Conservation (phyloP, 768 basidiomycete genomes). For the Lactarius hatsudake region DNA sequence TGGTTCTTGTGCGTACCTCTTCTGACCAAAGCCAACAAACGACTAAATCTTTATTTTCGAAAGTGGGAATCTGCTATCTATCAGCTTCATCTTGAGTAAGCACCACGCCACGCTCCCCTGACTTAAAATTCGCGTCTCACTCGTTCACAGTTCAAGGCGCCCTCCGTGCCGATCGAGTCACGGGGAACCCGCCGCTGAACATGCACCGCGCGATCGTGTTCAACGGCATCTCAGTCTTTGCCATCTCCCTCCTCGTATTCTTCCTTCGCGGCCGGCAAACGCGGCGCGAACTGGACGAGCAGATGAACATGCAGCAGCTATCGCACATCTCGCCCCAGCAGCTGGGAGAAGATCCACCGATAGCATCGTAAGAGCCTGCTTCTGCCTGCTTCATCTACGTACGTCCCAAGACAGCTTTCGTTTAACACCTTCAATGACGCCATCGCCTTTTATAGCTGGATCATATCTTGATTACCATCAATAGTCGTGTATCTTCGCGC, state of each 20-base stretch:
- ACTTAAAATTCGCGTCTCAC: slow-evolving; percentile 1
- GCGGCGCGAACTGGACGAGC: slow-evolving; percentile 60
- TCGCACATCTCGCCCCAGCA: not conserved
- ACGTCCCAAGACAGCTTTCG: not conserved
- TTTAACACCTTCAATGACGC: not conserved
- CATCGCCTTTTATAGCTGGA: not conserved
- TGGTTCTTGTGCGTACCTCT: slow-evolving; percentile 62
- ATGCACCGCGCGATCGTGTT: slow-evolving; percentile 70
- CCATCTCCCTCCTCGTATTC: slow-evolving; percentile 42
- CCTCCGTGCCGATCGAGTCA: slow-evolving; percentile 52
- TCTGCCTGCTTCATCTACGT: not conserved
- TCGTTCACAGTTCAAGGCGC: slow-evolving; percentile 45
- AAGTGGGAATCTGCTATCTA: slow-evolving; percentile 13
- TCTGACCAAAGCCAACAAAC: not conserved
- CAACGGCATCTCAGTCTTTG: slow-evolving; percentile 51
- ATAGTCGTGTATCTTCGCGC: not conserved
- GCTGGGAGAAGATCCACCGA: not conserved
- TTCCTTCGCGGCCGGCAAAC: slow-evolving; percentile 59
- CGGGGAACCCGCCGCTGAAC: slow-evolving; percentile 67
- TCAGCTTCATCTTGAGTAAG: slow-evolving; percentile 8
- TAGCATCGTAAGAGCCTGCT: not conserved
- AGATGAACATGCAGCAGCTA: slow-evolving; percentile 35
- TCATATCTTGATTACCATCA: not conserved
- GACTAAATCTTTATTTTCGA: not conserved
- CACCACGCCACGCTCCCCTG: slow-evolving; percentile 10